Evolutionary conservation across 208 protist species (phyloP).

Genomic region (Leishmania tarentolae): DNA sequence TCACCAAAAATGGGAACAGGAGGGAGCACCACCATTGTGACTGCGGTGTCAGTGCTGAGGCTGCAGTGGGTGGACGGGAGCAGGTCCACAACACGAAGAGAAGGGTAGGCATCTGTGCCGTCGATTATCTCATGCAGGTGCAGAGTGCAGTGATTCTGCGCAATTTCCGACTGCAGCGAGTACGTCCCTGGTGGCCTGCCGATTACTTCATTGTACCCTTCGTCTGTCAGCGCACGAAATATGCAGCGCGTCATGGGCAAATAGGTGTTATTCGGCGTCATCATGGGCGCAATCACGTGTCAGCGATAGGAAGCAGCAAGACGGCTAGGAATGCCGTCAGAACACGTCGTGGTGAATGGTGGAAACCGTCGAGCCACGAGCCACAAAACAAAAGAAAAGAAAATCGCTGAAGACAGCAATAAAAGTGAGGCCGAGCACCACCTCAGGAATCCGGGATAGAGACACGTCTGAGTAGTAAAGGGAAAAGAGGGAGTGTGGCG

Average conservation of each 20-base stretch:
- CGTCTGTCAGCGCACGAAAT: conserved; percentile 44
- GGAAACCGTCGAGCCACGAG: background rate
- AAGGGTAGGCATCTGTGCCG: conserved; percentile 36
- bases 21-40: conserved; percentile 70
- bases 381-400: background rate
- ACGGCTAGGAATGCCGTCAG: background rate
- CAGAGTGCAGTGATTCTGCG: conserved; percentile 25
- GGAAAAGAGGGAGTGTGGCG: background rate
- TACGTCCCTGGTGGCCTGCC: conserved; percentile 36
- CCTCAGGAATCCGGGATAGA: background rate
- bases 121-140: conserved; percentile 40
- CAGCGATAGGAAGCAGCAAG: background rate
- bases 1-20: conserved; percentile 14
- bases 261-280: background rate
- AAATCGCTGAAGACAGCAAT: background rate
- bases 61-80: conserved; percentile 51
- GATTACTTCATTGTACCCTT: conserved; percentile 54
- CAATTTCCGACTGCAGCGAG: conserved; percentile 47
- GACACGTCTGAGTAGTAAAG: background rate
- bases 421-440: background rate
- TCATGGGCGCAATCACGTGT: background rate
- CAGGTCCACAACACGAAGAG: conserved; percentile 60
- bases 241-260: conserved; percentile 57
- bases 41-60: conserved; percentile 32
- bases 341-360: background rate